A percentile compares a stretch with the other conserved stretches of the same genome.
These are phyloP conservation scores for Cucumis melo DNA, from an alignment of 306 rosid genomes.

Conservation along the genomic window DNA sequence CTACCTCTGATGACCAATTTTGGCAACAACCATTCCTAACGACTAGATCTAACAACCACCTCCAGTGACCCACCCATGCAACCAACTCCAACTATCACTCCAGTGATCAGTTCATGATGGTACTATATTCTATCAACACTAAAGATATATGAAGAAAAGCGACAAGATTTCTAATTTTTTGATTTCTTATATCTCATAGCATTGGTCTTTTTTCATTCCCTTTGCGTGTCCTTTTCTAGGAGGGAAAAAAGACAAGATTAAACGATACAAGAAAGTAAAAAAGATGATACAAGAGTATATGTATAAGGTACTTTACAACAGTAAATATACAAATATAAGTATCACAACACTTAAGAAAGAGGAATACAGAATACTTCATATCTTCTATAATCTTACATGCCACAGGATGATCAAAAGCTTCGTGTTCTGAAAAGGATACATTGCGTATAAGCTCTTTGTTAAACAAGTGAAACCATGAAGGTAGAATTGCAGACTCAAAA, in stretches of 20 bases:
- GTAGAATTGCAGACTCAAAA: constrained; percentile 42
- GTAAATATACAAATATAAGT: neutral
- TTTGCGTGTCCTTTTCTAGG: too few relatives aligned
- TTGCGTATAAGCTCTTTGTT: constrained; percentile 68
- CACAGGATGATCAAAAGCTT: constrained; percentile 99
- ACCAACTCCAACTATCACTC: too few relatives aligned
- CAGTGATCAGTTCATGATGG: neutral
- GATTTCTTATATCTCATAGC: too few relatives aligned
- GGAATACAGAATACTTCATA: neutral
- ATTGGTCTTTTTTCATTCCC: too few relatives aligned
- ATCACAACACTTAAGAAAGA: neutral
- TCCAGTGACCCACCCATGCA: too few relatives aligned
- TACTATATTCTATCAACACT: neutral
- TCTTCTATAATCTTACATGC: constrained; percentile 47
- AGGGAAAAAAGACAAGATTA: neutral
- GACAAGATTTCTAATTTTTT: too few relatives aligned
- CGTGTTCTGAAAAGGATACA: constrained; percentile 89
- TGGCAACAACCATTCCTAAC: too few relatives aligned
- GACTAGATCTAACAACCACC: too few relatives aligned
- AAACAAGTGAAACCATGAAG: constrained; percentile 80
- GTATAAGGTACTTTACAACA: neutral
- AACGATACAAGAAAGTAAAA: neutral
- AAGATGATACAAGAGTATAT: neutral
- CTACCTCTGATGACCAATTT: too few relatives aligned
- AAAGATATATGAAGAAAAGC: neutral